Evolutionary conservation across 441 rosid genomes (phyloP).

Genomic region (Brassica hybrid): DNA sequence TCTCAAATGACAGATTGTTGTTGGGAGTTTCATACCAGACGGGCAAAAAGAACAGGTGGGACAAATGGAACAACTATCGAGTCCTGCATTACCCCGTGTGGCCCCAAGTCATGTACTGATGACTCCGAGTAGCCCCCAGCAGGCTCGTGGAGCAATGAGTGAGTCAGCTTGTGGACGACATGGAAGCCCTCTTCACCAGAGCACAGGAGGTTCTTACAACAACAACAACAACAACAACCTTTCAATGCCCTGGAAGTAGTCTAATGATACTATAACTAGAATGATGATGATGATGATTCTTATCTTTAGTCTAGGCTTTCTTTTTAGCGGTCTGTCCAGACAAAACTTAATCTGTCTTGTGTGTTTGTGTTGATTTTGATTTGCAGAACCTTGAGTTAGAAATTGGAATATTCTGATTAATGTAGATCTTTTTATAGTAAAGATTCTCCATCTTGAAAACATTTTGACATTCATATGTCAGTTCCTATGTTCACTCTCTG

Average conservation of each 20-base stretch:
- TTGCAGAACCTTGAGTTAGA: background rate
- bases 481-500: no score
- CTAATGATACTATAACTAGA: background rate
- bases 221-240: conserved; percentile 15
- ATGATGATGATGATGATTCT: background rate
- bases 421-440: background rate
- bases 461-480: background rate
- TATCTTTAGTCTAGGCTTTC: background rate
- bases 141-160: conserved; percentile 66
- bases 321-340: background rate
- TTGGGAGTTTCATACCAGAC: conserved; percentile 74
- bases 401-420: background rate
- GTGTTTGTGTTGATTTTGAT: background rate
- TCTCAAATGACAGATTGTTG: conserved; percentile 58
- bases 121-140: conserved; percentile 63
- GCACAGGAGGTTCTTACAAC: conserved; percentile 48
- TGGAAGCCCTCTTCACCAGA: conserved; percentile 74
- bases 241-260: background rate
- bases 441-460: background rate
- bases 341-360: background rate
- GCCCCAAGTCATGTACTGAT: conserved; percentile 42
- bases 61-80: conserved; percentile 46
- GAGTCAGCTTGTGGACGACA: conserved; percentile 69
- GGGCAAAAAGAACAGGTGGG: conserved; percentile 55
- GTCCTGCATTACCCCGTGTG: conserved; percentile 41